phyloP scores from a whole-genome alignment of 768 basidiomycete species.

The Tephrocybe sp. region DNA sequence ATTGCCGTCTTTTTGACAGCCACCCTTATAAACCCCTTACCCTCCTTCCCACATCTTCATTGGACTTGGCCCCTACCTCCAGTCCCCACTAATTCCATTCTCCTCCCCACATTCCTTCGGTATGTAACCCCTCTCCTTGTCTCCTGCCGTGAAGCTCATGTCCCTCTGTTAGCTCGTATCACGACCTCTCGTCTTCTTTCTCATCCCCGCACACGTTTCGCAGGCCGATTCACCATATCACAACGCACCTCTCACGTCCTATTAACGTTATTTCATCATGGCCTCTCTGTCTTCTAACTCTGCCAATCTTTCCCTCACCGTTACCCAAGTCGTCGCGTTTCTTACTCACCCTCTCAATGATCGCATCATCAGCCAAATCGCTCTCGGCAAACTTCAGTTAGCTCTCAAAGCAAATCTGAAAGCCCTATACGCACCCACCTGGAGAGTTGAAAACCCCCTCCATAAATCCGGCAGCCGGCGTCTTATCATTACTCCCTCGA shows the following conservation, averaged over 20 bases:
- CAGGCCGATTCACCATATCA: conserved; percentile 52
- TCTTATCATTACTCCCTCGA: conserved; percentile 66
- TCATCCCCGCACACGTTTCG: conserved; percentile 43
- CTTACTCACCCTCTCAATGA: conserved; percentile 60
- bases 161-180: conserved; percentile 2
- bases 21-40: conserved; percentile 11
- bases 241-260: conserved; percentile 15
- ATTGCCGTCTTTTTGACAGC: conserved; percentile 9
- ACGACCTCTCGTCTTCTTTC: conserved; percentile 30
- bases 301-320: conserved; percentile 57
- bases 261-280: conserved; percentile 31
- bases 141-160: conserved; percentile 8
- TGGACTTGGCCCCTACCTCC: conserved; percentile 29
- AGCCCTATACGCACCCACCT: conserved; percentile 63
- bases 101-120: conserved; percentile 5
- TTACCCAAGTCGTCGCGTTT: conserved; percentile 73
- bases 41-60: conserved; percentile 8
- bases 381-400: conserved; percentile 64
- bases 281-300: conserved; percentile 33
- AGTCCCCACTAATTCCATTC: conserved; percentile 16
- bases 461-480: conserved; percentile 71
- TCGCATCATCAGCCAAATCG: conserved; percentile 50
- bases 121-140: background rate
- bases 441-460: conserved; percentile 62
- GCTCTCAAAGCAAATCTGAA: conserved; percentile 73